These are phyloP conservation scores for Termitomyces sp. DNA, from an alignment of 768 basidiomycete genomes.

Conservation along the genomic window DNA sequence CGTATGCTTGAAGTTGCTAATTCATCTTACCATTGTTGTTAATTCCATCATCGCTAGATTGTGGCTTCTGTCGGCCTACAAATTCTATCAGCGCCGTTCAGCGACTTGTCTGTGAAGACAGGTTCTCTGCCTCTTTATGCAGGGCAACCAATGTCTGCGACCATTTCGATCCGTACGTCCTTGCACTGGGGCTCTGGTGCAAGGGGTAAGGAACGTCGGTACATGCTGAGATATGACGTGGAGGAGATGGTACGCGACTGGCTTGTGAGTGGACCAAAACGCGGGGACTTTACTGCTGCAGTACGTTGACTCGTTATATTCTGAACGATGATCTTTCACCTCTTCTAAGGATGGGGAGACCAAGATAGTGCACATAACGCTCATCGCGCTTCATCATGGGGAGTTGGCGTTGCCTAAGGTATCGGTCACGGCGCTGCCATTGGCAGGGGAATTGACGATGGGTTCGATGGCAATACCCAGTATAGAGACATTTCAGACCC, in stretches of 20 bases:
- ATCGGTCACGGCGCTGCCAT: slow-evolving; percentile 52
- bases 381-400: slow-evolving; percentile 87
- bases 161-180: slow-evolving; percentile 61
- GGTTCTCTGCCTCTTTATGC: slow-evolving; percentile 57
- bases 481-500: slow-evolving; percentile 76
- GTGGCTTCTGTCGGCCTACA: slow-evolving; percentile 54
- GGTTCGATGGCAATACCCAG: slow-evolving; percentile 55
- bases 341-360: slow-evolving; percentile 54
- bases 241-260: slow-evolving; percentile 80
- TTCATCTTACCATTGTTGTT: not conserved
- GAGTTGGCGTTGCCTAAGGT: slow-evolving; percentile 74
- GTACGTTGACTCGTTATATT: slow-evolving; percentile 33
- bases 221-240: slow-evolving; percentile 72
- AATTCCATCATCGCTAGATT: slow-evolving; percentile 38
- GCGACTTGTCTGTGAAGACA: slow-evolving; percentile 19
- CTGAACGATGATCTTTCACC: not conserved
- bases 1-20: slow-evolving; percentile 36
- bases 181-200: slow-evolving; percentile 69
- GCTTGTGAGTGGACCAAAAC: slow-evolving; percentile 85
- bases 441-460: slow-evolving; percentile 48
- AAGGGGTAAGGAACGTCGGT: slow-evolving; percentile 33
- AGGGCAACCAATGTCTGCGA: slow-evolving; percentile 78
- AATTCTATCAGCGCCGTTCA: slow-evolving; percentile 41
- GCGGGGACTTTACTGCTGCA: slow-evolving; percentile 73
- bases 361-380: slow-evolving; percentile 56